Base-by-base conservation (phyloP, 1,139 yeast genomes). In the Arxiozyma heterogenica region DNA sequence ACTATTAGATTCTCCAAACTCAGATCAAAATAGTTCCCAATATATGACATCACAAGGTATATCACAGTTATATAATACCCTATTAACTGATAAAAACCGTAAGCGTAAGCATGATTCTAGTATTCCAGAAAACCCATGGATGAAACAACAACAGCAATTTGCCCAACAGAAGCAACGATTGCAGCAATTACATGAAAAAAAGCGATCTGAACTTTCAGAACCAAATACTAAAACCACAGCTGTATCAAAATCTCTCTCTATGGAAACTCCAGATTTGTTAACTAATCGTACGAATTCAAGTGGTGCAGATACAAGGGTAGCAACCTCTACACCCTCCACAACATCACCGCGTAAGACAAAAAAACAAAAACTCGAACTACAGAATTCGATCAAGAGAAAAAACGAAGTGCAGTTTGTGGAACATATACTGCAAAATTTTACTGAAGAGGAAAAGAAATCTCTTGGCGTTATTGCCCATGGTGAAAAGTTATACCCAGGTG, bases 31-130 rank as follows among this genome's bases (percentile, higher is more conserved):
- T 0, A 89, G 86, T 41, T 78, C 89, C 4, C 96, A 88, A 64
- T 88, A 86, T 66, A 80, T 83, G 64, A 82, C 95, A 1, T 87
- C 96, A 1, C 95, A 88, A 64, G 98, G 98, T 0, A 77, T 93
- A 56, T 83, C 96, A 2, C 95, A 87, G 63, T 75, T 93, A 43
- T 90, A 91, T 63, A 86, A 84, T 63, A 84, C 86, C 53, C 75
- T 93, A 59, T 81, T 91, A 81, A 79, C 86, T 48, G 97, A 91
- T 64, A 88, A 88, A 66, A 75, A 77, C 58, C 81, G 77, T 71
- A 80, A 78, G 66, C 75, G 84, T 51, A 67, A 66, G 52, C 65
- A 67, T 42, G 73, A 71, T 51, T 57, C 75, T 41, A 79, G 76
- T n/a, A 69, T 79, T 63, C 73, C 87, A 65, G 75, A 77, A 59